Percentiles rank a stretch among this genome's conserved stretches.
phyloP scores from a whole-genome alignment of 306 rosid species.

The Rosa lucieae region DNA sequence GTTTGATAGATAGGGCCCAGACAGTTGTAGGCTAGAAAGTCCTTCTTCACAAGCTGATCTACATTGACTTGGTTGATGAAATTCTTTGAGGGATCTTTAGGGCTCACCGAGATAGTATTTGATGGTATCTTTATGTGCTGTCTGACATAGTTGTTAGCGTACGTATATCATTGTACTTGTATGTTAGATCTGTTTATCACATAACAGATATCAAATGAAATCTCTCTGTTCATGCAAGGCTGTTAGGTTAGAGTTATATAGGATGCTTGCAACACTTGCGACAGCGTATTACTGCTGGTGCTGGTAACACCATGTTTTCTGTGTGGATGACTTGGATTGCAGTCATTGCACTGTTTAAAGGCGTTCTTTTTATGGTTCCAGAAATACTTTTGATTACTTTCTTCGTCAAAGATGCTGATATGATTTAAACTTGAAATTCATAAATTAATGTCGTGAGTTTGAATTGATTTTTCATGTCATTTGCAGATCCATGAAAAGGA shows the following conservation, averaged over 20 bases:
- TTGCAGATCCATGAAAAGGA: conserved; percentile 94
- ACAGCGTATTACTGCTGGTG: neutral
- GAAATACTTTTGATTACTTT: neutral
- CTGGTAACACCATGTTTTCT: neutral
- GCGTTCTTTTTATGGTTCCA: neutral
- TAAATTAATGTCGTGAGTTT: neutral
- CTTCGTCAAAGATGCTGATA: neutral
- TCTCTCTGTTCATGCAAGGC: neutral
- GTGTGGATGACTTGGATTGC: neutral
- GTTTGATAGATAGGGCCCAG: neutral
- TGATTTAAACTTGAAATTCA: neutral
- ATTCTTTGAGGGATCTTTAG: neutral
- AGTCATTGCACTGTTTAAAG: neutral
- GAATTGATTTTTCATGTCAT: neutral
- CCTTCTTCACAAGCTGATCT: neutral
- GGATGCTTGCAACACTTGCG: neutral
- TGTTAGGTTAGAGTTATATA: neutral
- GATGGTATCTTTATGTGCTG: neutral
- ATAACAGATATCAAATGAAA: neutral
- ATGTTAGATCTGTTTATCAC: neutral
- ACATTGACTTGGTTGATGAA: neutral
- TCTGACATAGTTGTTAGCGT: neutral
- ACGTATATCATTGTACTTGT: neutral
- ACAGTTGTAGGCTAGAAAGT: neutral
- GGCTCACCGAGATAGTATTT: neutral